Percentiles rank a stretch among this genome's conserved stretches.
Conservation (phyloP, 2,329 filamentous ascomycete species). For the Thelonectria olida region DNA sequence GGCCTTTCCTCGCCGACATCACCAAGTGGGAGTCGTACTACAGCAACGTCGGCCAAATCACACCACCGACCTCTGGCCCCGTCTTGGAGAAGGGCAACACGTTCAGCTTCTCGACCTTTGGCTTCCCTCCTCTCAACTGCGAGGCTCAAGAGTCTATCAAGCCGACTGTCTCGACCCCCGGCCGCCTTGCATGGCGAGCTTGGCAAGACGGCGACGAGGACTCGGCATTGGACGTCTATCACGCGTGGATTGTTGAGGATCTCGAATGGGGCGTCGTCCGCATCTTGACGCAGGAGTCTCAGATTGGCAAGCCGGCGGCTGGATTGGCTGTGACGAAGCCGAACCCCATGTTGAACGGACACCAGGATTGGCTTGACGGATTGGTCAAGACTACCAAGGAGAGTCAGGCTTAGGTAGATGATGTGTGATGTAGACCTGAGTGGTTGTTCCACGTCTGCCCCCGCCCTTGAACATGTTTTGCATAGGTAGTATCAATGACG, state of each 20-base stretch:
- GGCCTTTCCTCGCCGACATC: slow-evolving; percentile 37
- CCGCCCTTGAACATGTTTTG: not conserved
- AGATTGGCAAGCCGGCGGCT: slow-evolving; percentile 38
- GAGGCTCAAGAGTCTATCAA: slow-evolving; percentile 36
- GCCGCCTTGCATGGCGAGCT: slow-evolving; percentile 40
- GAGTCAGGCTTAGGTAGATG: not conserved
- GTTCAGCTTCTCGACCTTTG: slow-evolving; percentile 43
- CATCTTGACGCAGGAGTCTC: slow-evolving; percentile 43
- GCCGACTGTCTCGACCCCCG: slow-evolving; percentile 23
- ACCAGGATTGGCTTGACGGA: slow-evolving; percentile 43
- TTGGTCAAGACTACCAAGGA: slow-evolving; percentile 26
- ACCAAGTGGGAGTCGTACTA: slow-evolving; percentile 43
- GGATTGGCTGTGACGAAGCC: slow-evolving; percentile 33
- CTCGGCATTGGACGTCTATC: slow-evolving; percentile 36
- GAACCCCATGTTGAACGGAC: slow-evolving; percentile 40
- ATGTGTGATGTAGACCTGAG: too few relatives aligned
- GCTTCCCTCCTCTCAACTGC: slow-evolving; percentile 36
- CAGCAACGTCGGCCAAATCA: slow-evolving; percentile 31
- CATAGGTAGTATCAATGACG: not conserved
- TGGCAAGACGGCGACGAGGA: slow-evolving; percentile 28
- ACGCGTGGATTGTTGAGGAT: slow-evolving; percentile 42
- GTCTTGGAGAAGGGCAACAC: slow-evolving; percentile 35
- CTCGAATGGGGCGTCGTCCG: slow-evolving; percentile 38
- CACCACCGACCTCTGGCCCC: slow-evolving; percentile 35
- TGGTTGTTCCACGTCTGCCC: not conserved